phyloP scores from a whole-genome alignment of 116 monocot genomes.

The Trichopus zeylanicus region DNA sequence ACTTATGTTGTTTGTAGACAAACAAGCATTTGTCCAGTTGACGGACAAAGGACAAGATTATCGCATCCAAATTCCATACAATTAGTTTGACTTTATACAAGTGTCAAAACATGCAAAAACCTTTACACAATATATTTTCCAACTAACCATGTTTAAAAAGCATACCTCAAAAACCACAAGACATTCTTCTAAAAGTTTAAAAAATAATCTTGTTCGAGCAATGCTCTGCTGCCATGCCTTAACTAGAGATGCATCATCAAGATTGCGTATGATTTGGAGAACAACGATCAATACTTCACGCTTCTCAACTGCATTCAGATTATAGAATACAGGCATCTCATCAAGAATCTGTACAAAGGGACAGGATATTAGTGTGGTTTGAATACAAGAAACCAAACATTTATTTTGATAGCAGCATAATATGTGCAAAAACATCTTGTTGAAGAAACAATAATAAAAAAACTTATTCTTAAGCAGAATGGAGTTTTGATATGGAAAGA shows the following conservation, averaged over 20 bases:
- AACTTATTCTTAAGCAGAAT: background rate
- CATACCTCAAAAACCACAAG: conserved; percentile 93
- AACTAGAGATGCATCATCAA: conserved; percentile 89
- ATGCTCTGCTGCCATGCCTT: conserved; percentile 98
- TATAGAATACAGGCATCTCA: conserved; percentile 99
- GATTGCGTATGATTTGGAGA: conserved; percentile 87
- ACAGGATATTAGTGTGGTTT: background rate
- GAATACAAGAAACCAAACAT: too few relatives aligned
- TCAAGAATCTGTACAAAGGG: conserved; percentile 69
- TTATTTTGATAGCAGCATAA: too few relatives aligned
- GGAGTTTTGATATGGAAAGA: background rate
- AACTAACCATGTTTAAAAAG: conserved; percentile 3
- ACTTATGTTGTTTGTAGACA: too few relatives aligned
- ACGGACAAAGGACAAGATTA: too few relatives aligned
- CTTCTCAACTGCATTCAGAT: conserved; percentile 87
- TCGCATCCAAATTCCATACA: too few relatives aligned
- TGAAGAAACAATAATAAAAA: background rate
- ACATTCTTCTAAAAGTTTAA: conserved; percentile 98
- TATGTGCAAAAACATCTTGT: too few relatives aligned
- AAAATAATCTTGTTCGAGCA: conserved; percentile 94
- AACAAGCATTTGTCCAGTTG: too few relatives aligned
- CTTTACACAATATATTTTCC: background rate
- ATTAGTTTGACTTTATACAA: background rate
- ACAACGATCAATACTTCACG: conserved; percentile 91
- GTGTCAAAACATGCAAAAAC: background rate